These are phyloP conservation scores for Hyphopichia pseudoburtonii DNA, from an alignment of 1,139 yeast species.

Conservation along the genomic window DNA sequence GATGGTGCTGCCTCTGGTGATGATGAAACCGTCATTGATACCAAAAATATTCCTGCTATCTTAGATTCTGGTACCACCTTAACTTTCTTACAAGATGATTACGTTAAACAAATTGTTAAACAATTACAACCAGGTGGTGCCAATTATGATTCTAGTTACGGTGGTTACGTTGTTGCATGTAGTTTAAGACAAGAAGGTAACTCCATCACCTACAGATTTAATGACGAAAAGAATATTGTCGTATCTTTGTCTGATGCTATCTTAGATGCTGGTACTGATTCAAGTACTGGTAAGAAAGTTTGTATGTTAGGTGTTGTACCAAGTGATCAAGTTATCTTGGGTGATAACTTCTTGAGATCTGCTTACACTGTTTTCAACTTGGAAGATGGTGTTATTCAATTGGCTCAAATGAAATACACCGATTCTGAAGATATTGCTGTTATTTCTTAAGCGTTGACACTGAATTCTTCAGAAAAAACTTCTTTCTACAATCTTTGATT, in stretches of 20 bases:
- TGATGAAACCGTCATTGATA: slow-evolving; percentile 10
- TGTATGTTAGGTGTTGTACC: slow-evolving; percentile 19
- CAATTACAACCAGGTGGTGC: slow-evolving; percentile 18
- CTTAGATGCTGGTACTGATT: slow-evolving; percentile 11
- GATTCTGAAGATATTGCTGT: slow-evolving; percentile 22
- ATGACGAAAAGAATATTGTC: slow-evolving; percentile 18
- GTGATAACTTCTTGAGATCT: slow-evolving; percentile 39
- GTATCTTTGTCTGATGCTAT: slow-evolving; percentile 27
- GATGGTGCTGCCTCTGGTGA: background rate
- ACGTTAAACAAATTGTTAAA: slow-evolving; percentile 15
- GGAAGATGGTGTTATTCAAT: slow-evolving; percentile 35
- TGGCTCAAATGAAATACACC: slow-evolving; percentile 38
- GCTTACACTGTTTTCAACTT: slow-evolving; percentile 39
- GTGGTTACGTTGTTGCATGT: slow-evolving; percentile 29
- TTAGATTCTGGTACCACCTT: slow-evolving; percentile 45
- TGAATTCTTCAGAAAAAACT: background rate
- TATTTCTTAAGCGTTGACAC: slow-evolving; percentile 5
- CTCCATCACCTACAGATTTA: slow-evolving; percentile 26
- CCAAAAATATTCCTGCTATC: slow-evolving; percentile 22
- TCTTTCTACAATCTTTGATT: no score
- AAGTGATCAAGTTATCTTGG: slow-evolving; percentile 20
- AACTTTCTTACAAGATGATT: slow-evolving; percentile 23
- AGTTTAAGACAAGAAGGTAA: slow-evolving; percentile 23
- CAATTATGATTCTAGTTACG: slow-evolving; percentile 13
- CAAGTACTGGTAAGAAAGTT: slow-evolving; percentile 9